These are phyloP conservation scores for Didymella pomorum DNA, from an alignment of 2,329 filamentous ascomycete genomes.

Conservation along the genomic window DNA sequence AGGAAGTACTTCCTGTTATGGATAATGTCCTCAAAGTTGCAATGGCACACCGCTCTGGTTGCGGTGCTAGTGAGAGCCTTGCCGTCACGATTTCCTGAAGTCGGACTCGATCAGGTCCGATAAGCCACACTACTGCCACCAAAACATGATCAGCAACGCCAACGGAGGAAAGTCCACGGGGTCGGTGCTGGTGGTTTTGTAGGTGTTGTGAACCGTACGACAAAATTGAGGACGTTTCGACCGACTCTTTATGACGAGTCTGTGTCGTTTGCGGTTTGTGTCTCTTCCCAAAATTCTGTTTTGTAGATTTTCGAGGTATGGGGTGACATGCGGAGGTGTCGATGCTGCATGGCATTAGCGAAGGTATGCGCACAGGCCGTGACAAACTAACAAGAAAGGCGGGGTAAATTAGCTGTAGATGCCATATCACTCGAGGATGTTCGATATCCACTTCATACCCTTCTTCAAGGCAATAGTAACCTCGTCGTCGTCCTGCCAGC, in stretches of 20 bases:
- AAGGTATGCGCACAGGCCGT: background rate
- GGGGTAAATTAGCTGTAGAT: background rate
- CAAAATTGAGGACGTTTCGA: background rate
- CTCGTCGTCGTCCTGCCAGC: slow-evolving; percentile 17
- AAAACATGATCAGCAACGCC: background rate
- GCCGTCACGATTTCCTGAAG: background rate
- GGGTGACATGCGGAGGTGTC: background rate
- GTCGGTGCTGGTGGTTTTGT: background rate
- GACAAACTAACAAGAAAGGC: slow-evolving; percentile 5
- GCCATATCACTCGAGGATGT: slow-evolving; percentile 10
- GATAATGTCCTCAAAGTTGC: background rate
- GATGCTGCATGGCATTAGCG: slow-evolving; percentile 8
- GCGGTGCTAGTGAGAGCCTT: background rate
- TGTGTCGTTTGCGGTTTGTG: background rate
- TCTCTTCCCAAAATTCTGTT: slow-evolving; percentile 13
- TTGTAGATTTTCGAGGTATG: slow-evolving; percentile 7
- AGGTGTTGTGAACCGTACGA: background rate
- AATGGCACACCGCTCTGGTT: background rate
- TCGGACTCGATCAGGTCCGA: background rate
- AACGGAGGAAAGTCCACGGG: background rate
- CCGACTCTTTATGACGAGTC: background rate
- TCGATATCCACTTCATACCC: slow-evolving; percentile 17
- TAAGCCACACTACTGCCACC: background rate
- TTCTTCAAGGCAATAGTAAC: slow-evolving; percentile 10
- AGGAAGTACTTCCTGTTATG: background rate